phyloP scores from a whole-genome alignment of 1,284 basidiomycete species.

The Kwoniella shivajii region DNA sequence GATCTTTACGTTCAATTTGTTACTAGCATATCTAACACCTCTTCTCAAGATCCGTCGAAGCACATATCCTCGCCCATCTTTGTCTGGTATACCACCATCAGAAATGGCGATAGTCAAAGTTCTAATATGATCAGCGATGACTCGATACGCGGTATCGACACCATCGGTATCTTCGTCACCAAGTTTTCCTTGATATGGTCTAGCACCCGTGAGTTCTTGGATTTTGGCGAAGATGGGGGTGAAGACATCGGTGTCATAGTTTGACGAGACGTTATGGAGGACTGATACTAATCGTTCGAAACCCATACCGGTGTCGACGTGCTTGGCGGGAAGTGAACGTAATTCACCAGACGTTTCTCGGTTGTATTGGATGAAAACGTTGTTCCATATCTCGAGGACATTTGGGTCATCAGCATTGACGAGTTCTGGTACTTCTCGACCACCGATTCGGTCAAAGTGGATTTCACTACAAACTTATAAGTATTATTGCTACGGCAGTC shows the following conservation, averaged over 20 bases:
- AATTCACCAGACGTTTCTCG: conserved; percentile 86
- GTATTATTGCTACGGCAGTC: not conserved
- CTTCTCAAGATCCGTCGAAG: conserved; percentile 87
- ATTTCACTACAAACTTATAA: conserved; percentile 68
- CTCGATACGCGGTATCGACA: conserved; percentile 95
- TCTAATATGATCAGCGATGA: conserved; percentile 94
- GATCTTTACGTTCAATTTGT: conserved; percentile 92
- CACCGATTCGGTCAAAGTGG: conserved; percentile 92
- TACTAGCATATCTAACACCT: conserved; percentile 91
- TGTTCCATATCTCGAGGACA: conserved; percentile 99
- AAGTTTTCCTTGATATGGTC: conserved; percentile 85
- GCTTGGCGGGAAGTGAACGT: conserved; percentile 81
- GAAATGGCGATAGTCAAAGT: conserved; percentile 94
- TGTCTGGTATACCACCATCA: conserved; percentile 94
- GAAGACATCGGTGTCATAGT: conserved; percentile 98
- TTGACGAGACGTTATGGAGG: conserved; percentile 86
- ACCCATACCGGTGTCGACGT: conserved; percentile 98
- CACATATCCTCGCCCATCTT: conserved; percentile 95
- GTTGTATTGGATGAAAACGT: conserved; percentile 99
- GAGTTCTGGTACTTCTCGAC: conserved; percentile 81
- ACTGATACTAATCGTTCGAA: conserved; percentile 96
- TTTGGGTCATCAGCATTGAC: conserved; percentile 95
- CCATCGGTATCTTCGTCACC: conserved; percentile 92
- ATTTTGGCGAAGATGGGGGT: conserved; percentile 84
- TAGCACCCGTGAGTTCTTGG: conserved; percentile 83